Conservation (phyloP, 371 early-diverging fungal genomes). For the Cokeromyces recurvatus region DNA sequence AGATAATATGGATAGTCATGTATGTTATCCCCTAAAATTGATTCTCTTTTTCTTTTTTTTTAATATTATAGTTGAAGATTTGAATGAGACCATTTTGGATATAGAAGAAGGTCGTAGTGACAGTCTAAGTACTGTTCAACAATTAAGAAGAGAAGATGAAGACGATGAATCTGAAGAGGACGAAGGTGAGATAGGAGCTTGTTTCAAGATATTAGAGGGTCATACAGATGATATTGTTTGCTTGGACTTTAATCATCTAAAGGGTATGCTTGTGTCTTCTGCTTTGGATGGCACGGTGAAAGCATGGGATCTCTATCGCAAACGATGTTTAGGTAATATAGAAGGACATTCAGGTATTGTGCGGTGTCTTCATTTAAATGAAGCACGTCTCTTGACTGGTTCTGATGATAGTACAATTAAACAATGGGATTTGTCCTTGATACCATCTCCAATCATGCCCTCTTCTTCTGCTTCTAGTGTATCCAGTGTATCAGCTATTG, state of each 20-base stretch:
- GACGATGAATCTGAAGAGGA: slow-evolving; percentile 16
- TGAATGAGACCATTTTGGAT: slow-evolving; percentile 33
- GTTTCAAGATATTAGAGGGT: slow-evolving; percentile 58
- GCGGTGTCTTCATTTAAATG: slow-evolving; percentile 66
- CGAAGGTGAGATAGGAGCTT: slow-evolving; percentile 34
- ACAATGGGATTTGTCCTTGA: slow-evolving; percentile 77
- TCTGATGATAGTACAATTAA: slow-evolving; percentile 77
- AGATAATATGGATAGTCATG: neutral
- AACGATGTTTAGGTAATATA: slow-evolving; percentile 54
- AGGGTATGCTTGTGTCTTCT: slow-evolving; percentile 68
- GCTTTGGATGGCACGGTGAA: slow-evolving; percentile 76
- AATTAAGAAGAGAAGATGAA: slow-evolving; percentile 1
- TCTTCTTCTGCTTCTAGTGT: slow-evolving; percentile 31
- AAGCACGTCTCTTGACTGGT: slow-evolving; percentile 67
- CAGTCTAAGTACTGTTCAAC: neutral
- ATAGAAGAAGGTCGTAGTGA: slow-evolving; percentile 27
- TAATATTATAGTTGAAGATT: slow-evolving; percentile 34
- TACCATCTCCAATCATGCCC: slow-evolving; percentile 23
- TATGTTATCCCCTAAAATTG: too few species aligned
- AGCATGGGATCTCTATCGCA: slow-evolving; percentile 66
- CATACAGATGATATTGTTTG: slow-evolving; percentile 71
- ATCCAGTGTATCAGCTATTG: slow-evolving; percentile 20
- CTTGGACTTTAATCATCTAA: slow-evolving; percentile 64
- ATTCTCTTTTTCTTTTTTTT: too few species aligned
- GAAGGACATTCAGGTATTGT: slow-evolving; percentile 59